Percentiles rank a stretch among this genome's conserved stretches.
Conservation (phyloP, 2,329 filamentous ascomycete genomes). For the Fusarium camptoceras region DNA sequence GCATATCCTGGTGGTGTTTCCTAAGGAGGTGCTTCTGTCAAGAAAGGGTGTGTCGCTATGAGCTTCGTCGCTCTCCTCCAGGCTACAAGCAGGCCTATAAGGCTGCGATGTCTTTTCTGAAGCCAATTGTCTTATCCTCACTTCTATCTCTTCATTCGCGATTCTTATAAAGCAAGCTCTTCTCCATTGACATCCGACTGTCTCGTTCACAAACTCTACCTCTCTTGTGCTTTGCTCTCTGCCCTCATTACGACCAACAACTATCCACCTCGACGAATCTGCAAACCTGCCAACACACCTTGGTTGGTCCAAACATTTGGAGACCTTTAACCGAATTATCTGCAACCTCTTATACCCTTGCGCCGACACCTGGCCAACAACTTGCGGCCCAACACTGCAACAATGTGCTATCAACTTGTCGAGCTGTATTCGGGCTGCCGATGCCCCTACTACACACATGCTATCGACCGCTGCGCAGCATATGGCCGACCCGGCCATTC, state of each 20-base stretch:
- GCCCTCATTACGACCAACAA: slow-evolving; percentile 6
- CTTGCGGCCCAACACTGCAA: slow-evolving; percentile 43
- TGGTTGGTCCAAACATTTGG: slow-evolving; percentile 10
- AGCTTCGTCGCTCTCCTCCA: slow-evolving; percentile 40
- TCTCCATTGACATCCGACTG: slow-evolving; percentile 13
- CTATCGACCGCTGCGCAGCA: slow-evolving; percentile 82
- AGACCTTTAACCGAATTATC: slow-evolving; percentile 6
- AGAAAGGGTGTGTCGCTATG: slow-evolving; percentile 42
- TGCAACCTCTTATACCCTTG: slow-evolving; percentile 16
- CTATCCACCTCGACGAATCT: slow-evolving; percentile 8
- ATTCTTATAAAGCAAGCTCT: slow-evolving; percentile 27
- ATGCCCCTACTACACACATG: slow-evolving; percentile 89
- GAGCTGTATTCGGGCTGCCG: slow-evolving; percentile 89
- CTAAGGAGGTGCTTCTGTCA: slow-evolving; percentile 26
- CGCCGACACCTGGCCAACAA: slow-evolving; percentile 33
- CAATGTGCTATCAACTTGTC: slow-evolving; percentile 88
- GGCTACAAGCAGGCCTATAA: slow-evolving; percentile 60
- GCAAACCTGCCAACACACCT: slow-evolving; percentile 11
- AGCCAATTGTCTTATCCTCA: slow-evolving; percentile 45
- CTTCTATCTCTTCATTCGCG: slow-evolving; percentile 38
- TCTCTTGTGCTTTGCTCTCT: slow-evolving; percentile 14
- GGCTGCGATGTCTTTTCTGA: slow-evolving; percentile 63
- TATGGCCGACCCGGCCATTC: slow-evolving; percentile 80
- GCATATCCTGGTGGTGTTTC: slow-evolving; percentile 34
- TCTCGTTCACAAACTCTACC: slow-evolving; percentile 19